Base-by-base conservation (phyloP, 352 stramenopile genomes). In the Globisporangium carolinianum region DNA sequence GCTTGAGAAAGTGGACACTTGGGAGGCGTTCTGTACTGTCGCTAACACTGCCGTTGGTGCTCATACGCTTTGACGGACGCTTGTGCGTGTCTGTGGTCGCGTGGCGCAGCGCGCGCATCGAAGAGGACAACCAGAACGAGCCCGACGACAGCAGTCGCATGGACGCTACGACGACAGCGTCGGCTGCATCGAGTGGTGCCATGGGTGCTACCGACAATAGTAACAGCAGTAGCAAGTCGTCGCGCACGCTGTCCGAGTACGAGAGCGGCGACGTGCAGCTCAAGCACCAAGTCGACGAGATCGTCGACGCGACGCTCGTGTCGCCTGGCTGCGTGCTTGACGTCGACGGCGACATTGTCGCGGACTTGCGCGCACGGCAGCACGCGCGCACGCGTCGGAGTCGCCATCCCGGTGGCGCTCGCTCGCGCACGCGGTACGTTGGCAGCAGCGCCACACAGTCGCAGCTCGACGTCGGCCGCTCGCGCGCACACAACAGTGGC, bases 321-420 rank as follows among this genome's bases (percentile, higher is more conserved):
- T 90, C 83, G n/a, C 77, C 83, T 1, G 87, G 85, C 0, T 95
- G 83, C 52, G 60, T 95, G 0, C 61, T 96, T 4, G 83, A 93
- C 39, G 71, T 91, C 9, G 83, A 89, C 46, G 83, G 83, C 0
- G 83, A 92, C 53, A 87, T 92, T 24, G 69, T 92, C 24, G 72
- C 79, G n/a, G 83, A 90, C 50, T 60, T 92, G 2, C 72, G 72
- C 12, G 73, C 71, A 8, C 63, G 80, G 11, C 78, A 89, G 53
- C 68, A 86, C 17, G 66, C 66, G 12, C 43, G 37, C 63, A 74
- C 41, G 17, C 63, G 35, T 57, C 63, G 5, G 24, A 24, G 24
- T 24, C 24, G 24, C 24, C 24, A 24, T 24, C 24, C 24, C 24
- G 24, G 24, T 24, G 24, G 24, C 24, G 24, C 24, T 24, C 24